Base-by-base conservation (phyloP, 2,329 filamentous ascomycete species). In the Aureobasidium sp. region DNA sequence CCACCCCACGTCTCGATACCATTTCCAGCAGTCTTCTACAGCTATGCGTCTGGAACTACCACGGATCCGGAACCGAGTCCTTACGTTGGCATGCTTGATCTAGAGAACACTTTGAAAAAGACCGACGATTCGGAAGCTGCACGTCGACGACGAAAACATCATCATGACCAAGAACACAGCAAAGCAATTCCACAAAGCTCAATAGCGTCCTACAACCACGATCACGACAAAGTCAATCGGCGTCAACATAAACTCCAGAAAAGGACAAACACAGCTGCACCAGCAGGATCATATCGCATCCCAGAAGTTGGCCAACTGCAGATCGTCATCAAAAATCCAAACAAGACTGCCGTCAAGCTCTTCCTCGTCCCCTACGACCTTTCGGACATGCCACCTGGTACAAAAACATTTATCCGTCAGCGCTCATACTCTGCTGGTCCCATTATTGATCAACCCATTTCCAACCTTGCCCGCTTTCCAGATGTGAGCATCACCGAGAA, bases 311-410 rank as follows among this genome's bases (percentile, higher is more conserved):
- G 94, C 0, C 94, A 97, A 74, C 80, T 99, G 15, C 94, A 99
- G 70, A 96, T 99, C 66, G 88, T 99, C 65, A 90, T 99, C 73
- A 97, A 97, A 73, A 99, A 97, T 69, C 93, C 92, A 17, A 96
- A 97, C 77, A 97, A 97, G 72, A 97, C 94, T 3, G 94, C 94
- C 1, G 93, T 97, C 61, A 97, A 99, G 74, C 80, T 99, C 0
- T 97, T 97, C 68, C 81, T 97, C 27, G 85, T 99, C 2, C 94
- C 93, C 0, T 99, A 97, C 68, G 91, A 97, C 71, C 79, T 99
- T 1, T 82, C 85, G 0, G 93, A 91, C 57, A 99, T 99, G 93
- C 88, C 94, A 65, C 84, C 91, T 0, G 91, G 91, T 0, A 95
- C 91, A 17, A 97, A 97, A 75, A 99, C 94, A 0, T 97, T 97